Evolutionary conservation across 768 basidiomycete species (phyloP).

Genomic region (Filobasidium wieringae): DNA sequence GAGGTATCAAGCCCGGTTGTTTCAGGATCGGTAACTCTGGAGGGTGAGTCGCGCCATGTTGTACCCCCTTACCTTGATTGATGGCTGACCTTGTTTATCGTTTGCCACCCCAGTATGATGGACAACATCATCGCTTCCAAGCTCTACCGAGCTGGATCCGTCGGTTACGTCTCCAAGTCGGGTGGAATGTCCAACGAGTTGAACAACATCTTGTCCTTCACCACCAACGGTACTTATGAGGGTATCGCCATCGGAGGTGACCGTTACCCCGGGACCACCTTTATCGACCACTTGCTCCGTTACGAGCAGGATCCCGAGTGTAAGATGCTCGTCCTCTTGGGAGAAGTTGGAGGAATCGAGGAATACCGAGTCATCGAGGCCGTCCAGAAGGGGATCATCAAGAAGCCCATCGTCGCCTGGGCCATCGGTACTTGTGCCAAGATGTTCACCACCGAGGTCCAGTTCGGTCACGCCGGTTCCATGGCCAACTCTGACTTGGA

Average conservation of each 20-base stretch:
- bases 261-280: constrained; percentile 94
- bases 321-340: constrained; percentile 98
- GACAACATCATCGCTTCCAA: constrained; percentile 99
- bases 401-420: constrained; percentile 98
- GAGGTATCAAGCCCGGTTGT: constrained; percentile 99
- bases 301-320: constrained; percentile 95
- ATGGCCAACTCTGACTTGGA: constrained; percentile 97
- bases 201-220: constrained; percentile 95
- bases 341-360: constrained; percentile 97
- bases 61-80: neutral
- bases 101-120: constrained; percentile 65
- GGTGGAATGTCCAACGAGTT: constrained; percentile 99
- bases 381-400: constrained; percentile 83
- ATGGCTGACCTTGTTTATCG: neutral
- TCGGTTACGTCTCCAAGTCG: constrained; percentile 98
- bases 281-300: constrained; percentile 96
- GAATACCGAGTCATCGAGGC: constrained; percentile 99
- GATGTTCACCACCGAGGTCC: constrained; percentile 99
- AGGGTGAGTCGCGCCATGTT: constrained; percentile 49
- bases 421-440: constrained; percentile 99
- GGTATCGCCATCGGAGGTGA: constrained; percentile 99
- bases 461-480: constrained; percentile 96
- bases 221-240: constrained; percentile 97
- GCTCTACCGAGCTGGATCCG: constrained; percentile 92
- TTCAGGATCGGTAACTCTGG: constrained; percentile 99